A percentile compares a stretch with the other conserved stretches of the same genome.
Conservation (phyloP, 1,284 basidiomycete genomes). For the Tylopilus sp. region DNA sequence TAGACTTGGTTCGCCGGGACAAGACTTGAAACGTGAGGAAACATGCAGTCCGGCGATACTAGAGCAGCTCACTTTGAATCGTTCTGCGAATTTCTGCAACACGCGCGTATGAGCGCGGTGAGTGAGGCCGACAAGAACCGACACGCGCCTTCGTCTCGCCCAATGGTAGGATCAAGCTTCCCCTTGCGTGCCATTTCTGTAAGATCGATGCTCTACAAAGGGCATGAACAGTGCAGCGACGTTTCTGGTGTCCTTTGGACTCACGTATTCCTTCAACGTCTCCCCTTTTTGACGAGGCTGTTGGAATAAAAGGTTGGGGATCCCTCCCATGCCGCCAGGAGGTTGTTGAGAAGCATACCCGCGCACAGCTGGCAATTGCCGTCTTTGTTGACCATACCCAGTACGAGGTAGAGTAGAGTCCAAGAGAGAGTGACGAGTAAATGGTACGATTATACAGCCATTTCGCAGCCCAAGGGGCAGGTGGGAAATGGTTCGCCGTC, state of each 20-base stretch:
- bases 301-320: slow-evolving; percentile 56
- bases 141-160: slow-evolving; percentile 71
- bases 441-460: slow-evolving; percentile 15
- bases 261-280: slow-evolving; percentile 78
- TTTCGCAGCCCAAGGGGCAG: slow-evolving; percentile 19
- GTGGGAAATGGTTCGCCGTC: slow-evolving; percentile 11
- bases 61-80: slow-evolving; percentile 69
- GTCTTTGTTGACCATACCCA: neutral
- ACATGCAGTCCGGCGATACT: neutral
- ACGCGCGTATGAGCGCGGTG: neutral
- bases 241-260: slow-evolving; percentile 27
- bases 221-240: neutral
- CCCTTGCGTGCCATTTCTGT: slow-evolving; percentile 81
- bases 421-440: neutral
- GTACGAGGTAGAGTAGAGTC: neutral
- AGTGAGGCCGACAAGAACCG: neutral
- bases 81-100: slow-evolving; percentile 79
- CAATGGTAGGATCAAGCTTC: slow-evolving; percentile 88
- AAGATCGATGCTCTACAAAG: slow-evolving; percentile 68
- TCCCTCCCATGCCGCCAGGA: slow-evolving; percentile 37
- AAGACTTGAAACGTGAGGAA: slow-evolving; percentile 46
- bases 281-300: slow-evolving; percentile 71
- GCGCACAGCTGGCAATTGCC: slow-evolving; percentile 4
- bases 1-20: slow-evolving; percentile 80
- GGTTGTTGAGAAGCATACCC: slow-evolving; percentile 32